Base-by-base conservation (phyloP, 2,329 filamentous ascomycete genomes). In the Ophiostoma sp. region DNA sequence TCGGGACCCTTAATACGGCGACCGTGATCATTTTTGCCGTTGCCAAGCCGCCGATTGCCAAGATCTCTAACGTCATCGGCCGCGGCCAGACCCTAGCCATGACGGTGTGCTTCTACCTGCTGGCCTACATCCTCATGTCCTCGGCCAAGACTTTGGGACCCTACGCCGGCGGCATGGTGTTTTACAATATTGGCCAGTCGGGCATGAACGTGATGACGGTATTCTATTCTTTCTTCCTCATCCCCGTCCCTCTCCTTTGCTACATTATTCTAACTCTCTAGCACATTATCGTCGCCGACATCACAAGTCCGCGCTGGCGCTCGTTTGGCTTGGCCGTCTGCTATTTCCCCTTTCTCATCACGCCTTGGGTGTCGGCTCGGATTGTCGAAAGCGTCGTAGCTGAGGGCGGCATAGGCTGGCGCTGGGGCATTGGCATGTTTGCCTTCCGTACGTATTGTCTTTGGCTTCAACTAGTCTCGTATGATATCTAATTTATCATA, bases 221-320 rank as follows among this genome's bases (percentile, higher is more conserved):
- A 27, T 27, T 27, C 27, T 27, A 27, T 27, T 27, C 27, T 27
- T 27, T 27, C 27, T 27, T 27, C 27, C 27, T 27, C 27, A 27
- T 27, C 27, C 27, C 27, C 27, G 27, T 27, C 27, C 27, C 27
- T 27, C 27, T 27, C 27, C 27, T 27, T 27, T 27, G 27, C 27
- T 27, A 27, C 27, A 27, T 27, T 27, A 27, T 27, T 27, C 27
- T 27, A 27, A 27, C 27, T 27, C 27, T 27, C 27, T 27, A 86
- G 72, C 85, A 88, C 71, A 84, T 89, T 66, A 85, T 88, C 72
- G 83, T 88, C 58, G 85, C 85, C 1, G 87, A 89, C 73, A 82
- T 86, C n/a, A 87, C 85, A 4, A 78, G 76, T 0, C 75, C 74
- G 76, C 83, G 77, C 72, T 87, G 70, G 76, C 83, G 73, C 27